These are phyloP conservation scores for Bryoglossum gracile DNA, from an alignment of 495 filamentous ascomycete species.

Conservation along the genomic window DNA sequence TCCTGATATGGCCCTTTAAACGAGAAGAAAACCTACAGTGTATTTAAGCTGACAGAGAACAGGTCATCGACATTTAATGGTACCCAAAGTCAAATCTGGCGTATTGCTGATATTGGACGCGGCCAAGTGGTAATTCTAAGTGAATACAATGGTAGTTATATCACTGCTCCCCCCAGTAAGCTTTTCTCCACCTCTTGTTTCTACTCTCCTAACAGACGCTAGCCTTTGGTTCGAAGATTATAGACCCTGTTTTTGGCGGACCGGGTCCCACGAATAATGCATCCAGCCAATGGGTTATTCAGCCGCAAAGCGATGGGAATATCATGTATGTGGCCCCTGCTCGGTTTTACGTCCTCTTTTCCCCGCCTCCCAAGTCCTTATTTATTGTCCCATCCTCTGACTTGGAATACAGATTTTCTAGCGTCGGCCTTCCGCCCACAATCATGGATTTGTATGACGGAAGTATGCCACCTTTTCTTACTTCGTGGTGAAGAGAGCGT, in stretches of 20 bases:
- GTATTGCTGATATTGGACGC: not conserved
- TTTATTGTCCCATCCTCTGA: too few relatives aligned
- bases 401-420: too few relatives aligned
- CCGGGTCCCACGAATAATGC: not conserved
- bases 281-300: not conserved
- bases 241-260: not conserved
- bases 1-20: not conserved
- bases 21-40: not conserved
- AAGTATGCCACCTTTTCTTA: too few relatives aligned
- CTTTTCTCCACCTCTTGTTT: not conserved
- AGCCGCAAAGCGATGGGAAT: slow-evolving; percentile 1
- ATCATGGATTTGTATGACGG: not conserved
- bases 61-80: not conserved
- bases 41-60: not conserved
- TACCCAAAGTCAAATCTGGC: not conserved
- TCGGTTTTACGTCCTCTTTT: too few relatives aligned
- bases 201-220: too few relatives aligned
- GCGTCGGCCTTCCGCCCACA: not conserved
- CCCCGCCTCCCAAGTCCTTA: too few relatives aligned
- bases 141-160: not conserved
- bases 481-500: too few relatives aligned
- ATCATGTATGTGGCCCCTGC: too few relatives aligned
- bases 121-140: not conserved
- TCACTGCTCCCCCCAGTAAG: not conserved
- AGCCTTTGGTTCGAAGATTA: not conserved